A percentile compares a stretch with the other conserved stretches of the same genome.
Evolutionary conservation across 2,329 filamentous ascomycete species (phyloP).

Genomic region (Fusarium ramigenum): DNA sequence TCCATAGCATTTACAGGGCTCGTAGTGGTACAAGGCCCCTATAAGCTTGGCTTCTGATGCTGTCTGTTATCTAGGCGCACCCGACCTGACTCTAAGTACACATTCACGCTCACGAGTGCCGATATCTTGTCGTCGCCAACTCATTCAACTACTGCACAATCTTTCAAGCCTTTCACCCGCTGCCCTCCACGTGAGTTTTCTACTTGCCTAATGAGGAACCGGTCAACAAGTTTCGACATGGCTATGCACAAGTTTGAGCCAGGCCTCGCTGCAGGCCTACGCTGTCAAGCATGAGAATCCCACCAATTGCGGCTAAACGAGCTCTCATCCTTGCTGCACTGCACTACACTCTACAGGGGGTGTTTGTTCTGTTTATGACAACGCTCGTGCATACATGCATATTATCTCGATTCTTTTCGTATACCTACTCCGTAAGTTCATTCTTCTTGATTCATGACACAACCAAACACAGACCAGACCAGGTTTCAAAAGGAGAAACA

Average conservation of each 20-base stretch:
- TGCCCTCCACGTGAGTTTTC: conserved; percentile 42
- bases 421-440: background rate
- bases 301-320: conserved; percentile 30
- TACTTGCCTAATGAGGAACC: conserved; percentile 48
- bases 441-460: background rate
- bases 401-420: conserved; percentile 23
- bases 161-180: conserved; percentile 24
- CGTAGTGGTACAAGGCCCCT: background rate
- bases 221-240: conserved; percentile 42
- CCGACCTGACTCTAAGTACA: background rate
- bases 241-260: conserved; percentile 36
- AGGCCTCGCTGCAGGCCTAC: conserved; percentile 30
- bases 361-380: background rate
- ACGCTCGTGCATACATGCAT: background rate
- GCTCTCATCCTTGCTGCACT: background rate
- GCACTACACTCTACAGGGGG: background rate
- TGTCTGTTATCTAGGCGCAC: background rate
- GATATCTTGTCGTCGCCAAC: background rate
- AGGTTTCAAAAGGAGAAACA: conserved; percentile 20
- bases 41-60: background rate
- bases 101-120: background rate
- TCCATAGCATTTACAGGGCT: background rate
- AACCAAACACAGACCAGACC: background rate
- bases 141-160: conserved; percentile 4
- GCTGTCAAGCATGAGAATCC: conserved; percentile 27